Evolutionary conservation across 495 filamentous ascomycete genomes (phyloP), one percentile per base, ranked within the genome.

Genomic region (Daldinia vernicosa): DNA sequence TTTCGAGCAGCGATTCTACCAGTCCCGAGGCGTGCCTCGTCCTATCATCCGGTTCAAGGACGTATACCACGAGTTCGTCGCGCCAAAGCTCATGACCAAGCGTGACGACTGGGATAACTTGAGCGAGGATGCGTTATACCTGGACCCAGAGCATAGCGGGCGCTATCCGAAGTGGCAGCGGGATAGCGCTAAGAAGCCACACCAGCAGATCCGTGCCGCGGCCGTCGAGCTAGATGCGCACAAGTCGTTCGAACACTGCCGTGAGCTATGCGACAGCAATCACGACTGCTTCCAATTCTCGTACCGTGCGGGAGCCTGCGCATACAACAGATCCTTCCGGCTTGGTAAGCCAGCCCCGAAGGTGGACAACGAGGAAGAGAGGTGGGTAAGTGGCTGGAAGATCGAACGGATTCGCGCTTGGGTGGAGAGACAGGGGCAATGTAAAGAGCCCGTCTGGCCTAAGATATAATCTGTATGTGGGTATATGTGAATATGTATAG

Each of bases 81-180:
- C 67, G 14, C 72, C 78, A 4, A 72, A 75, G 54, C 73, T 85
- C 6, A 65, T 64, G 37, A 30, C 63, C 2, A 62, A 66, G 11
- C 80, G 79, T 37, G 75, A 78, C 24, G 81, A 85, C 73, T 87
- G 85, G 85, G 81, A 87, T 62, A 87, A 87, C 73, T 55, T 76
- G 7, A 79, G 81, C 60, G 73, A 83, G 27, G 79, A 84, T 58
- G 76, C 79, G 37, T 63, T 76, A 53, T 83, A 84, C 66, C 68
- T 81, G 19, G 73, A 81, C 51, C 70, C 67, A 1, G 66, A 61
- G 32, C 57, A 58, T 12, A 45, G 71, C 32, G 53, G 65, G 4
- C 57, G 27, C 39, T 76, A 65, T 70, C 60, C 72, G 15, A 66
- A 79, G 15, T 75, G 74, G 75, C 63, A 71, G 71, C 54, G 67